These are phyloP conservation scores for Parasarocladium wereldwijsianum DNA, from an alignment of 2,329 filamentous ascomycete genomes.

Conservation along the genomic window DNA sequence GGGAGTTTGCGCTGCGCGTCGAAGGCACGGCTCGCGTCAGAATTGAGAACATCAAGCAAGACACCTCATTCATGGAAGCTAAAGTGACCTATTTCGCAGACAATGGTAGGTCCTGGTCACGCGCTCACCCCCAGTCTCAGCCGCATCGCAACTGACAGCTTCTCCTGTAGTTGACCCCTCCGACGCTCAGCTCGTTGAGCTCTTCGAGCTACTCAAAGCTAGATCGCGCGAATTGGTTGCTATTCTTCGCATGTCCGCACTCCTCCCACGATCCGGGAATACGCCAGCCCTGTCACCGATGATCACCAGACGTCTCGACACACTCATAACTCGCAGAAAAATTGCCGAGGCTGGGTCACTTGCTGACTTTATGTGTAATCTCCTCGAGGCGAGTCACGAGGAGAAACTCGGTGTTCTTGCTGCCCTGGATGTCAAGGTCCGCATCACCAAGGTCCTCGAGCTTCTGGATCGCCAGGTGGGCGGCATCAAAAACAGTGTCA, in stretches of 20 bases:
- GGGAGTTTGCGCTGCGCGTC: conserved; percentile 71
- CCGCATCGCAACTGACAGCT: conserved; percentile 5
- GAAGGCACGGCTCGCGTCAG: conserved; percentile 70
- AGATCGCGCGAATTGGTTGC: conserved; percentile 76
- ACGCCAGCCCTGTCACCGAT: conserved; percentile 60
- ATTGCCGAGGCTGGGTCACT: conserved; percentile 69
- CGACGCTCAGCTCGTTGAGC: conserved; percentile 50
- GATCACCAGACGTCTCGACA: conserved; percentile 72
- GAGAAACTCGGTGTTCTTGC: conserved; percentile 81
- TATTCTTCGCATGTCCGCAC: conserved; percentile 67
- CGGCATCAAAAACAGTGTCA: conserved; percentile 74
- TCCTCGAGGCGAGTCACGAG: conserved; percentile 75
- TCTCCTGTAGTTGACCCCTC: conserved; percentile 14
- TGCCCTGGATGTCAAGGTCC: conserved; percentile 62
- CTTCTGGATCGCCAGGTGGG: conserved; percentile 71
- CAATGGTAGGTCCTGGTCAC: conserved; percentile 32
- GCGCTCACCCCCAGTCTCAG: background rate
- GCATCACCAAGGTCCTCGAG: conserved; percentile 70
- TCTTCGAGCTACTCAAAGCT: conserved; percentile 70
- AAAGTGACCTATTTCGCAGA: conserved; percentile 61
- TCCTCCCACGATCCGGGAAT: conserved; percentile 57
- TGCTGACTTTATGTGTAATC: conserved; percentile 93
- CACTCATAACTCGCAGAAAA: conserved; percentile 74
- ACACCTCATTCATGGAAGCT: conserved; percentile 76
- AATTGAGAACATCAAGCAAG: conserved; percentile 49